phyloP scores from a whole-genome alignment of 2,329 filamentous ascomycete genomes.

The Aspergillus candidus region DNA sequence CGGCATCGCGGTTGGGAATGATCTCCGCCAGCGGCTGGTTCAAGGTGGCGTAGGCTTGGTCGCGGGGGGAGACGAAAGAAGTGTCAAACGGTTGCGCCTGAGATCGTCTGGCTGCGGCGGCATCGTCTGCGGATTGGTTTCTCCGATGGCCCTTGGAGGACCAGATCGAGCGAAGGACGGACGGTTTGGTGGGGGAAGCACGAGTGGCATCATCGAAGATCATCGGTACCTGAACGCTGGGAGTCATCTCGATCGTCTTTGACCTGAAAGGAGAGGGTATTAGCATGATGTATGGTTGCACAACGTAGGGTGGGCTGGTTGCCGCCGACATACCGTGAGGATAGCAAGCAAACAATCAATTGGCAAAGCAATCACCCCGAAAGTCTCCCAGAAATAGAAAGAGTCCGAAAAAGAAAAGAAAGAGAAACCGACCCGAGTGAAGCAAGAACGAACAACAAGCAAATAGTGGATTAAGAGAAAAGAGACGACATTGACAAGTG shows the following conservation, averaged over 20 bases:
- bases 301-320: slow-evolving; percentile 4
- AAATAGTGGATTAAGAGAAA: slow-evolving; percentile 4
- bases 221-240: slow-evolving; percentile 23
- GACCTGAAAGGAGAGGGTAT: slow-evolving; percentile 21
- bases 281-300: neutral
- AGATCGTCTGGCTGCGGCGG: slow-evolving; percentile 11
- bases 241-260: slow-evolving; percentile 31
- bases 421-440: neutral
- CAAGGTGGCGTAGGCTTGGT: slow-evolving; percentile 40
- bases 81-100: slow-evolving; percentile 40
- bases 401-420: slow-evolving; percentile 9
- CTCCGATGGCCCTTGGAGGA: slow-evolving; percentile 46
- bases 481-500: neutral
- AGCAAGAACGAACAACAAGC: slow-evolving; percentile 6
- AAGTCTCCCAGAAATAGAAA: neutral
- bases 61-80: slow-evolving; percentile 40
- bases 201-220: slow-evolving; percentile 36
- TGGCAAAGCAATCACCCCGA: neutral
- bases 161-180: slow-evolving; percentile 50
- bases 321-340: slow-evolving; percentile 12
- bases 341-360: neutral
- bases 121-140: slow-evolving; percentile 37
- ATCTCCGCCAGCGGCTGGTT: slow-evolving; percentile 35
- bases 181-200: slow-evolving; percentile 31
- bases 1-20: slow-evolving; percentile 31